These are phyloP conservation scores for Triticum monococcum DNA, from an alignment of 176 grass and related monocot genomes.

Conservation along the genomic window DNA sequence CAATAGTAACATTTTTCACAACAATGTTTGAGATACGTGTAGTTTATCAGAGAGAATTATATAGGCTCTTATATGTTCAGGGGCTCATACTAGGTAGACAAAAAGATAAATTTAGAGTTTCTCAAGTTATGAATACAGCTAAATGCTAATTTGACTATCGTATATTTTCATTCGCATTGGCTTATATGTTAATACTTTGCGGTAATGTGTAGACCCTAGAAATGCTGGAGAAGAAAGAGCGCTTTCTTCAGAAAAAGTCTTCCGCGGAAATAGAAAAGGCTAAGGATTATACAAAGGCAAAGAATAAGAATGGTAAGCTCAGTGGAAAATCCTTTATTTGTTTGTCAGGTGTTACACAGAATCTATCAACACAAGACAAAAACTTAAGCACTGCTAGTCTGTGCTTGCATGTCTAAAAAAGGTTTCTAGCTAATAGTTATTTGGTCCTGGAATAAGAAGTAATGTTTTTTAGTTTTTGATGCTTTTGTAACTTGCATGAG, in stretches of 20 bases:
- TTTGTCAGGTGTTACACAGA: background rate
- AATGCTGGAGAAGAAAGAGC: constrained; percentile 69
- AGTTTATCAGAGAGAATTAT: background rate
- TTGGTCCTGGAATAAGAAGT: background rate
- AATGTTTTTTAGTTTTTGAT: background rate
- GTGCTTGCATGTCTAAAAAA: background rate
- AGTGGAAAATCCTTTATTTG: background rate
- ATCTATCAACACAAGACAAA: background rate
- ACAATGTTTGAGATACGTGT: background rate
- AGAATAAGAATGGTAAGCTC: constrained; percentile 64
- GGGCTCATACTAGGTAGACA: background rate
- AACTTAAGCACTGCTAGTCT: background rate
- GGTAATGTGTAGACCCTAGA: constrained; percentile 41
- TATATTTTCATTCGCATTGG: background rate
- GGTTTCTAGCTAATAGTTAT: background rate
- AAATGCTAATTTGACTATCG: constrained; percentile 11
- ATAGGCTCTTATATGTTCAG: background rate
- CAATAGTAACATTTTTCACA: background rate
- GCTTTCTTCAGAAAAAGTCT: constrained; percentile 61
- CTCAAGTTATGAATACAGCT: background rate
- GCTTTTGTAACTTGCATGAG: constrained; percentile 5
- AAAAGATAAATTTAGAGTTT: background rate
- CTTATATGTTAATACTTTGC: background rate
- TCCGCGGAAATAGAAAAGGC: constrained; percentile 59
- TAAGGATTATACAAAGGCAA: constrained; percentile 67